Percentiles rank a stretch among this genome's conserved stretches.
Conservation (phyloP, 2,329 filamentous ascomycete species). For the Aspergillus ruber region DNA sequence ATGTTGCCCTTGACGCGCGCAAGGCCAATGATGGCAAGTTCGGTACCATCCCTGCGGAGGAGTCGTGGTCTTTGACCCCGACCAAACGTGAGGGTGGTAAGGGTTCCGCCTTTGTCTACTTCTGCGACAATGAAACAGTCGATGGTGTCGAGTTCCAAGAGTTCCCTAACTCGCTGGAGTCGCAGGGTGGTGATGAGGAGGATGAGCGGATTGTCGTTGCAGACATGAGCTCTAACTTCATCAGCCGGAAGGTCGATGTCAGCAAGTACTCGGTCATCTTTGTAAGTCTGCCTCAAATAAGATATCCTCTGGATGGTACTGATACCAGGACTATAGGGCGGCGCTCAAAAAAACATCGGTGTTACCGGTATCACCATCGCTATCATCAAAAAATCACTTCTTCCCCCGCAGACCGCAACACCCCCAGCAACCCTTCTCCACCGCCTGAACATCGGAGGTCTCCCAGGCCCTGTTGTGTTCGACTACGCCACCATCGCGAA, state of each 20-base stretch:
- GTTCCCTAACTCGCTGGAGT: constrained; percentile 60
- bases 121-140: constrained; percentile 73
- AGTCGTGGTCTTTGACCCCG: constrained; percentile 63
- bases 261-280: constrained; percentile 78
- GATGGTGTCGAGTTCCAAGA: constrained; percentile 84
- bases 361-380: constrained; percentile 79
- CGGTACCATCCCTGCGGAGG: constrained; percentile 71
- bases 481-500: constrained; percentile 80
- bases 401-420: constrained; percentile 61
- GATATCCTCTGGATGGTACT: constrained; percentile 5
- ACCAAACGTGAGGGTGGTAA: constrained; percentile 52
- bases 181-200: constrained; percentile 49
- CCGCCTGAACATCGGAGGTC: constrained; percentile 64
- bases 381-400: constrained; percentile 72
- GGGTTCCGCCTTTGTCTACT: constrained; percentile 67
- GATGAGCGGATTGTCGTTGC: constrained; percentile 72
- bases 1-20: constrained; percentile 64
- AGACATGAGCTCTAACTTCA: constrained; percentile 93
- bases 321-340: constrained; percentile 39
- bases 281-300: constrained; percentile 42
- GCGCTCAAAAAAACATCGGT: constrained; percentile 92
- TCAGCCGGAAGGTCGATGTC: constrained; percentile 70
- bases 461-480: constrained; percentile 61
- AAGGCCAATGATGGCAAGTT: constrained; percentile 71
- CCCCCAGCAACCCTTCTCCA: constrained; percentile 65